Percentiles rank a stretch among this genome's conserved stretches.
Conservation (phyloP, 139 green algal species). For the Gonium pectorale region DNA sequence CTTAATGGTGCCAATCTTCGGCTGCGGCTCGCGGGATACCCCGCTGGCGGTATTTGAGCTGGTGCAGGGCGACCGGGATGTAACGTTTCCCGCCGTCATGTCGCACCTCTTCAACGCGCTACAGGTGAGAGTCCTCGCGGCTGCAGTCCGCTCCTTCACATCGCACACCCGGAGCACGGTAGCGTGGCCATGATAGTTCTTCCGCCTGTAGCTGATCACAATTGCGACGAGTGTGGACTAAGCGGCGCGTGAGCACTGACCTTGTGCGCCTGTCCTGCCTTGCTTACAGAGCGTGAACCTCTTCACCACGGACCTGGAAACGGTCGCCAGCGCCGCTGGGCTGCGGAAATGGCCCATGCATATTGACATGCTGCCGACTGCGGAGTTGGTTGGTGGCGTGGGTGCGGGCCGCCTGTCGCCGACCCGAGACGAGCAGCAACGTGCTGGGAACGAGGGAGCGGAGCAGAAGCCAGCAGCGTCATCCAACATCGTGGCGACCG, state of each 20-base stretch:
- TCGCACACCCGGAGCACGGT: too few relatives aligned
- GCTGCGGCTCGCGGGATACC: conserved; percentile 34
- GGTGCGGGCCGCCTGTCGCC: conserved; percentile 20
- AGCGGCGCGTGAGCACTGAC: too few relatives aligned
- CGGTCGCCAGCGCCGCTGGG: conserved; percentile 49
- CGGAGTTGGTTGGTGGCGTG: neutral
- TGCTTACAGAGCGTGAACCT: conserved; percentile 58
- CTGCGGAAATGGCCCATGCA: conserved; percentile 70
- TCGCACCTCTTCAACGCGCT: conserved; percentile 60
- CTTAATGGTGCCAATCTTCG: conserved; percentile 61
- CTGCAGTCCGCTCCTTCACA: too few relatives aligned
- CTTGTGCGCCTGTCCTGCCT: neutral
- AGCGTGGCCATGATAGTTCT: too few relatives aligned
- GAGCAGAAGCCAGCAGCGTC: conserved; percentile 27
- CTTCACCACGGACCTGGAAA: conserved; percentile 64
- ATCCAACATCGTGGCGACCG: neutral
- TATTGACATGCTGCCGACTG: conserved; percentile 36
- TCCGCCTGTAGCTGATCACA: too few relatives aligned
- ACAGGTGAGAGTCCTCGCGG: too few relatives aligned
- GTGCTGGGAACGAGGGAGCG: neutral
- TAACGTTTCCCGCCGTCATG: conserved; percentile 72
- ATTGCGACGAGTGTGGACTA: too few relatives aligned
- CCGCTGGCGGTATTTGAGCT: conserved; percentile 86
- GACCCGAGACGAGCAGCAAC: neutral
- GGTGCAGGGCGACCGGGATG: conserved; percentile 74